Evolutionary conservation across 148 eudicot species (phyloP).

Genomic region (Vaccinium myrtillus): DNA sequence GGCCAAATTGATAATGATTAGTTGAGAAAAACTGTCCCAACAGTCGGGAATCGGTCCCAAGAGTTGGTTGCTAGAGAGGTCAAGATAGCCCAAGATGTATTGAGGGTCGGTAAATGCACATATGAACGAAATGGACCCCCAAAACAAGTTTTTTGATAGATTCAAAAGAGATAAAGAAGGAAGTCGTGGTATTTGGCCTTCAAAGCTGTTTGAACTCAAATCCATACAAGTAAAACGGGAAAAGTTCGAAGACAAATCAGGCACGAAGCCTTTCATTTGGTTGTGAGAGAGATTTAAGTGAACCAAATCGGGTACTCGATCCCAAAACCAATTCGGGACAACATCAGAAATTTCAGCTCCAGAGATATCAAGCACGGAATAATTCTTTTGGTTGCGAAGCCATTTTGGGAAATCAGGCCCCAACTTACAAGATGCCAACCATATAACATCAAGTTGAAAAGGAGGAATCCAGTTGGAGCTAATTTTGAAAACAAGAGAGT

Average conservation of each 20-base stretch:
- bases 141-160: constrained; percentile 15
- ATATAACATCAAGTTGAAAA: constrained; percentile 9
- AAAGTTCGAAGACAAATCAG: not conserved
- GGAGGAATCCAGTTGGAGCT: constrained; percentile 18
- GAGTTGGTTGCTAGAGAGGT: constrained; percentile 13
- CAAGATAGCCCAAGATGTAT: not conserved
- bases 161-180: not conserved
- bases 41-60: constrained; percentile 14
- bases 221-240: not conserved
- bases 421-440: constrained; percentile 1
- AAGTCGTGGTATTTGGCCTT: constrained; percentile 15
- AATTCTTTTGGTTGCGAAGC: constrained; percentile 12
- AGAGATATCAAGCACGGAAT: not conserved
- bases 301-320: not conserved
- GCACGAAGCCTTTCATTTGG: constrained; percentile 11
- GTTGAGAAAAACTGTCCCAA: not conserved
- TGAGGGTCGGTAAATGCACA: not conserved
- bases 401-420: constrained; percentile 23
- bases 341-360: not conserved
- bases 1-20: not conserved
- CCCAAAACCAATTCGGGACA: constrained; percentile 17
- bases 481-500: not conserved
- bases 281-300: constrained; percentile 23
- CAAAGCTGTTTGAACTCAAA: constrained; percentile 16
- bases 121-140: not conserved